A percentile compares a stretch with the other conserved stretches of the same genome.
These are phyloP conservation scores for Pestalotiopsis sp. DNA, from an alignment of 2,329 filamentous ascomycete species.

Conservation along the genomic window DNA sequence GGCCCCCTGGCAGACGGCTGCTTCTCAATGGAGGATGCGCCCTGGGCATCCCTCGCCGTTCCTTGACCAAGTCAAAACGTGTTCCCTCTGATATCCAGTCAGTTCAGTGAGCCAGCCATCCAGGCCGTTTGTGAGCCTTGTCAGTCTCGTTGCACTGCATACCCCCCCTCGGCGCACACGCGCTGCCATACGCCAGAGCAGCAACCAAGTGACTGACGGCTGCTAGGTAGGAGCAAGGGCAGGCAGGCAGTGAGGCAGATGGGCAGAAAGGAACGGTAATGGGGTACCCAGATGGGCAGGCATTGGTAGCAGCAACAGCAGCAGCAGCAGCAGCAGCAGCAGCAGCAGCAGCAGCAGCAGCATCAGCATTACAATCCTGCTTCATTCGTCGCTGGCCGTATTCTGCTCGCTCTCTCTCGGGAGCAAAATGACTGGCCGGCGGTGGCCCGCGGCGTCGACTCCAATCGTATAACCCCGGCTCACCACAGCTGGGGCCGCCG, in stretches of 20 bases:
- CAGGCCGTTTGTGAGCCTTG: background rate
- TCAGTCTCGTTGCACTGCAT: background rate
- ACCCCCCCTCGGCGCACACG: background rate
- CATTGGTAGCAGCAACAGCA: too few species aligned
- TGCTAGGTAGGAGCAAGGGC: background rate
- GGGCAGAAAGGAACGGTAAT: too few species aligned
- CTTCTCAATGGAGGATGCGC: slow-evolving; percentile 11
- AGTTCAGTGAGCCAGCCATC: background rate
- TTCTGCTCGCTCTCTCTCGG: background rate
- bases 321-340: too few species aligned
- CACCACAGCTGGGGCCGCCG: background rate
- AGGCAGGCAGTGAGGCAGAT: background rate
- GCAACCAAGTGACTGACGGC: background rate
- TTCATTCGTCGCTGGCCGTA: too few species aligned
- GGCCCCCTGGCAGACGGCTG: background rate
- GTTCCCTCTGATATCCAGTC: background rate
- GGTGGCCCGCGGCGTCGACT: background rate
- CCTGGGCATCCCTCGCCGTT: background rate
- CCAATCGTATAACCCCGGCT: slow-evolving; percentile 2
- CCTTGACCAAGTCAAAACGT: background rate
- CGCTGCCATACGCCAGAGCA: background rate
- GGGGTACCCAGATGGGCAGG: too few species aligned
- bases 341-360: too few species aligned
- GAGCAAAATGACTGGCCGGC: background rate
- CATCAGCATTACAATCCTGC: too few species aligned